Evolutionary conservation across 75 land plant species (phyloP).

Genomic region (Selaginella tamariscina): DNA sequence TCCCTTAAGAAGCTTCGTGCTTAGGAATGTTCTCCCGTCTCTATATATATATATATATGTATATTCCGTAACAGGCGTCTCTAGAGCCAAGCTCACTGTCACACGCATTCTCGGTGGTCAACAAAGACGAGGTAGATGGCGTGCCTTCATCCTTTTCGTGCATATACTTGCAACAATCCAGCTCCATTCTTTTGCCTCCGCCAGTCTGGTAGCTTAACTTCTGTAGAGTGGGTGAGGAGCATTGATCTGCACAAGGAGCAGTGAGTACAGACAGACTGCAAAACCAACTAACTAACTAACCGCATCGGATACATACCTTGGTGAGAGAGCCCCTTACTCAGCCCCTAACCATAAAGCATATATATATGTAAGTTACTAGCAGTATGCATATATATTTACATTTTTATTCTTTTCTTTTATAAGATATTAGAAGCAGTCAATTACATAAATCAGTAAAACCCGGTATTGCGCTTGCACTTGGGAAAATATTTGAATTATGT

Average conservation of each 20-base stretch:
- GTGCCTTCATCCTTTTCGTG: background rate
- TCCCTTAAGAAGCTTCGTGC: slow-evolving; percentile 39
- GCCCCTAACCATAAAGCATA: slow-evolving; percentile 85
- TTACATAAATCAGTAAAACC: too few species aligned
- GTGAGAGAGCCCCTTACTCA: slow-evolving; percentile 85
- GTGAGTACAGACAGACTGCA: background rate
- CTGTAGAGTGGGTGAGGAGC: slow-evolving; percentile 57
- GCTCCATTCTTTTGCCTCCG: slow-evolving; percentile 27
- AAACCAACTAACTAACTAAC: slow-evolving; percentile 30
- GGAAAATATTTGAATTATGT: too few species aligned
- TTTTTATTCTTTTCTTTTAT: too few species aligned
- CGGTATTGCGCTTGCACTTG: too few species aligned
- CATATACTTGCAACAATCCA: slow-evolving; percentile 19
- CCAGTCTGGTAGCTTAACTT: slow-evolving; percentile 24
- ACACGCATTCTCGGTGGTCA: background rate
- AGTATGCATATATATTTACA: too few species aligned
- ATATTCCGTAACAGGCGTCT: slow-evolving; percentile 33
- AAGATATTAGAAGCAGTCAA: too few species aligned
- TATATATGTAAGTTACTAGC: too few species aligned
- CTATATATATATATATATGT: slow-evolving; percentile 70
- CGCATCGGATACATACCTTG: slow-evolving; percentile 91
- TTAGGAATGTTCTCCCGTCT: slow-evolving; percentile 71
- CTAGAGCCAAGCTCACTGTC: background rate
- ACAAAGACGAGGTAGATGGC: background rate
- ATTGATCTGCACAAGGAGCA: slow-evolving; percentile 44